Evolutionary conservation across 2,329 filamentous ascomycete genomes (phyloP), one percentile per base, ranked within the genome.

Genomic region (Elsinoe australis): DNA sequence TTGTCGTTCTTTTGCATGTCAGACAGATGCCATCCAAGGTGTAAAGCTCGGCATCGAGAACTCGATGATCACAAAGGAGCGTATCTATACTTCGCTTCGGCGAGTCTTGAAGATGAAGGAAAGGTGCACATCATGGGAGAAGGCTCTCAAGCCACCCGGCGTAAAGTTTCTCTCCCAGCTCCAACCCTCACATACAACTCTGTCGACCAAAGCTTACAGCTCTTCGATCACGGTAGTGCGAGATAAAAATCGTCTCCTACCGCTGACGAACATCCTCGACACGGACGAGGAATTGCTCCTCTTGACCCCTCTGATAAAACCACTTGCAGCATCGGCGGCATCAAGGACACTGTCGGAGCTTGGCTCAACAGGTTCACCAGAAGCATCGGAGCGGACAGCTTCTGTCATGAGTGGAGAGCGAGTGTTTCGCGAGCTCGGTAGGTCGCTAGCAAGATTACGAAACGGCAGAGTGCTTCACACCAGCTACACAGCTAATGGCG

Each of bases 401-500:
- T 78, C 77, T 7, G 71, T 95, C 15, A 87, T 95, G 82, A 95
- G 85, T 56, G 90, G 90, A 21, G 90, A 96, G 66, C 82, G 85
- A 22, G 88, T 96, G 0, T 96, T 96, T 58, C 77, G 87, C 57
- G 88, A 95, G 61, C 75, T 96, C 18, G 90, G 90, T 1, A 79
- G 87, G 56, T 87, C 86, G 5, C 70, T 96, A n/a, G 89, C 90
- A 8, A 77, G 90, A 46, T 85, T 88, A 54, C 75, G 89, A 17
- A 87, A 85, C 56, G 87, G 89, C 15, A 86, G 92, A 59, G 79
- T 95, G 4, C 71, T 95, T 12, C 88, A 96, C 64, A 95, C 90
- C 1, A 95, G 89, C 9, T 96, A 96, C 61, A 95, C 90, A 0
- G 86, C 88, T 1, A 94, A 95, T 57, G 89, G 89, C 10, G 83